Base-by-base conservation (phyloP, 148 eudicot genomes). In the Rhododendron vialii region DNA sequence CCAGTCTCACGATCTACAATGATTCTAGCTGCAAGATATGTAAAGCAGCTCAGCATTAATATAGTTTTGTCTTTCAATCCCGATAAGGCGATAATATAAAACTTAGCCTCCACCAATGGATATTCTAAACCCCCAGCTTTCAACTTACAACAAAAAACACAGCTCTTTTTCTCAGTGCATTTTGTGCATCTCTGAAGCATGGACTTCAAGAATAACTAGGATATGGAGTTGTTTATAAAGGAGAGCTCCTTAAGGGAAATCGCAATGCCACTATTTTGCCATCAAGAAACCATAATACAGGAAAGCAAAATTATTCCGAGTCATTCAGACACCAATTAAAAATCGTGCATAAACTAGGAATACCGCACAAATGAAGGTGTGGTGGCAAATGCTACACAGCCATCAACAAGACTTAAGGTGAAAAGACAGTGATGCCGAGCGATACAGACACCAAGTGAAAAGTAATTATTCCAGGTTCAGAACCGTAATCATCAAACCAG, bases 1-100 rank as follows among this genome's bases (percentile, higher is more conserved):
- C 92, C 93, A 63, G 92, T 84, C n/a, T 94, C 99, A 85, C 98
- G 93, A 82, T 97, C 99, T 11, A 90, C 5, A 84, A 97, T 94
- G 41, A 97, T 91, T 88, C 89, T 94, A 69, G 99, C 99, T 97
- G 93, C 92, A 92, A 84, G 77, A 38, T 35, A 81, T 45, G 41
- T 50, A 36, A 41, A 48, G 20, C 28, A 69, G 12, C 5, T 84
- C 38, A 84, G 55, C 69, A 36, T 14, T 69, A 74, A 50, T 69
- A 14, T 1, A 33, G 9, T 71, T 67, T 4, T 4, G 55, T 20
- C 33, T n/a, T 30, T 20, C 33, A 78, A 43, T 77, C 36, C n/a
- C 1, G 0, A 38, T 38, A 4, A 36, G 2, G 18, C 5, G 7
- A 26, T 15, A 15, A 51, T 8, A 81, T 30, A 30, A 57, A 55